A percentile compares a stretch with the other conserved stretches of the same genome.
phyloP scores from a whole-genome alignment of 2,329 filamentous ascomycete species.

The Arthrinium puccinioides region DNA sequence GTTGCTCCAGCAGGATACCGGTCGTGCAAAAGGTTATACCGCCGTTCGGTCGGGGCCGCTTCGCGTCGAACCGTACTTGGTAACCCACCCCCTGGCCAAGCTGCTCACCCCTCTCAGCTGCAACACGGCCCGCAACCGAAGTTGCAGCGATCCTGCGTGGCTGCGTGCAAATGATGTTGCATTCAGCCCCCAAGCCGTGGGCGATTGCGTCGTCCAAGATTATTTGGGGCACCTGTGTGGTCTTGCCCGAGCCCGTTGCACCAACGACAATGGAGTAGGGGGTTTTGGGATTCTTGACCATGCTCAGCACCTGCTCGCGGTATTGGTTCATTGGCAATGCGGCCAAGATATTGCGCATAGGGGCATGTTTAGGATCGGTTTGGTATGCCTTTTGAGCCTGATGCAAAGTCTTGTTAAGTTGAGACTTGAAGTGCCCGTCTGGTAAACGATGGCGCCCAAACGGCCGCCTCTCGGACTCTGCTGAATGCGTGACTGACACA shows the following conservation, averaged over 20 bases:
- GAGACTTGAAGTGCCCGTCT: not conserved
- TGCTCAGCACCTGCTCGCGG: not conserved
- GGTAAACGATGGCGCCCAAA: not conserved
- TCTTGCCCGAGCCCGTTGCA: constrained; percentile 1
- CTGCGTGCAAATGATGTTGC: constrained; percentile 43
- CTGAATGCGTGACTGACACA: not conserved
- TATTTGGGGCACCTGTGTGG: constrained; percentile 42
- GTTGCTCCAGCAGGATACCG: constrained; percentile 36
- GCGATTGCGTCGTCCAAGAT: constrained; percentile 38
- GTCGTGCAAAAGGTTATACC: constrained; percentile 42
- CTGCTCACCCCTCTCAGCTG: constrained; percentile 32
- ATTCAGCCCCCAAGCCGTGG: constrained; percentile 27
- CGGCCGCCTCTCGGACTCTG: not conserved
- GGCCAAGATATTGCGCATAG: not conserved
- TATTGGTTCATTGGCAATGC: constrained; percentile 1
- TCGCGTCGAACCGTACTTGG: constrained; percentile 33
- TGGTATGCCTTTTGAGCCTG: not conserved
- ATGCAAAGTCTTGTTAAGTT: not conserved
- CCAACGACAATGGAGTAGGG: constrained; percentile 1
- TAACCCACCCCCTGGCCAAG: constrained; percentile 36
- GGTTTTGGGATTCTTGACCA: not conserved
- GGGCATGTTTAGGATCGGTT: not conserved
- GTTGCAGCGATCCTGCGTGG: constrained; percentile 39
- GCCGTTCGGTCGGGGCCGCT: constrained; percentile 18
- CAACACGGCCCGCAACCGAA: constrained; percentile 36